These are phyloP conservation scores for Coemansia sp. DNA, from an alignment of 192 early-diverging fungal genomes.

Conservation along the genomic window DNA sequence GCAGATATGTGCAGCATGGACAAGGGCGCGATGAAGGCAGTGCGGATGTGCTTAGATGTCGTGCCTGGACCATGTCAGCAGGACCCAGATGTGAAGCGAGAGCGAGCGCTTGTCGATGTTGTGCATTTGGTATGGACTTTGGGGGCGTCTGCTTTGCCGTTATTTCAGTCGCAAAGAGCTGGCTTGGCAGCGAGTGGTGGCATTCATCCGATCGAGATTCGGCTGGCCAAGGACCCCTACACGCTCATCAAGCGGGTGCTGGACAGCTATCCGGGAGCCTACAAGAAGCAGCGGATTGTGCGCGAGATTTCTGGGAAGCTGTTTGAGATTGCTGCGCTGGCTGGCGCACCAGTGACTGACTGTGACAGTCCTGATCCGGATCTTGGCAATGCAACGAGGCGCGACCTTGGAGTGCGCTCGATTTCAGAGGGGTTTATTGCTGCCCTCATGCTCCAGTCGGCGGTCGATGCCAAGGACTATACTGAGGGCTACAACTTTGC, in stretches of 20 bases:
- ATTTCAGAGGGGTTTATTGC: slow-evolving; percentile 17
- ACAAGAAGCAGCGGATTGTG: slow-evolving; percentile 21
- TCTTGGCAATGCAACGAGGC: neutral
- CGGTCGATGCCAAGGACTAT: slow-evolving; percentile 2
- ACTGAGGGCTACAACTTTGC: slow-evolving; percentile 14
- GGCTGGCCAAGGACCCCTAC: slow-evolving; percentile 19
- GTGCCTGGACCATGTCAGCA: neutral
- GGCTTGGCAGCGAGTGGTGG: neutral
- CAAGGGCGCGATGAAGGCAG: slow-evolving; percentile 13
- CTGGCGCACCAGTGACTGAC: neutral
- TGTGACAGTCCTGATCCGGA: slow-evolving; percentile 1
- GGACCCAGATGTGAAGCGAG: slow-evolving; percentile 9
- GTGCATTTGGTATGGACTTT: slow-evolving; percentile 21
- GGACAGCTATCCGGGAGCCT: slow-evolving; percentile 11
- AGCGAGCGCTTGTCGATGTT: slow-evolving; percentile 26
- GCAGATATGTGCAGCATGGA: slow-evolving; percentile 26
- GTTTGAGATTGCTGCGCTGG: neutral
- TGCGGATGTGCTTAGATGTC: slow-evolving; percentile 22
- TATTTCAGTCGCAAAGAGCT: neutral
- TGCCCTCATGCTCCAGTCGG: slow-evolving; percentile 23
- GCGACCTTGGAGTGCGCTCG: slow-evolving; percentile 19
- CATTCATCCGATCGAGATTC: slow-evolving; percentile 31
- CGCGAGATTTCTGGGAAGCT: slow-evolving; percentile 16
- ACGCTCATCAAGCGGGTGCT: slow-evolving; percentile 14
- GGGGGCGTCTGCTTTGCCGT: neutral